These are phyloP conservation scores for Colletotrichum horii DNA, from an alignment of 2,329 filamentous ascomycete genomes.

Conservation along the genomic window DNA sequence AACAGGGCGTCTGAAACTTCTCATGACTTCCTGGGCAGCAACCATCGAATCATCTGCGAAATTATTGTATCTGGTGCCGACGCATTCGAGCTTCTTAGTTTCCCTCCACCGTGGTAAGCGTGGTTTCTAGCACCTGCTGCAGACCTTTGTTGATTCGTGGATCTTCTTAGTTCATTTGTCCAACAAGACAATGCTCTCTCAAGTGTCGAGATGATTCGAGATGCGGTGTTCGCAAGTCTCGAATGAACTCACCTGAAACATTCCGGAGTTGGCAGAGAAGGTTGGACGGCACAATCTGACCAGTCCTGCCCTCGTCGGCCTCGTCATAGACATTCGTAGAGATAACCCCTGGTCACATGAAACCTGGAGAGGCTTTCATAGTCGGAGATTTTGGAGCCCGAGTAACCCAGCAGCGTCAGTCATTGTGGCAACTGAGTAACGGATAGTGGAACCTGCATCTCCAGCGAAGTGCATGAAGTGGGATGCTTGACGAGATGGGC, in stretches of 20 bases:
- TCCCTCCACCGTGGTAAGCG: neutral
- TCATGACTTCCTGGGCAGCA: neutral
- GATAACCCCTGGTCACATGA: no score
- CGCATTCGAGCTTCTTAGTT: neutral
- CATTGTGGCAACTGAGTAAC: neutral
- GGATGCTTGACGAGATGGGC: neutral
- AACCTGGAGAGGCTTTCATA: neutral
- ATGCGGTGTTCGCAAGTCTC: neutral
- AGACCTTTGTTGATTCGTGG: neutral
- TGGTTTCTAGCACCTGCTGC: neutral
- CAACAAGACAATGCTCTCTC: neutral
- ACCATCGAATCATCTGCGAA: neutral
- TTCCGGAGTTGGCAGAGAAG: neutral
- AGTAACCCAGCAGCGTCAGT: neutral
- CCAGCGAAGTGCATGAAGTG: neutral
- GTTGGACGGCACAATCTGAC: neutral
- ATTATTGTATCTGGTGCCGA: neutral
- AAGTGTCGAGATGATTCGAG: neutral
- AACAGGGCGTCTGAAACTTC: neutral
- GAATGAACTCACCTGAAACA: neutral
- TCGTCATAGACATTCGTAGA: no score
- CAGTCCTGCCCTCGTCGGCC: neutral
- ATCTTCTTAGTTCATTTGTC: neutral
- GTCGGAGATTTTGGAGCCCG: neutral
- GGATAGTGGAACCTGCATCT: neutral